phyloP scores from a whole-genome alignment of 352 stramenopile genomes.

The Globisporangium spinosum region DNA sequence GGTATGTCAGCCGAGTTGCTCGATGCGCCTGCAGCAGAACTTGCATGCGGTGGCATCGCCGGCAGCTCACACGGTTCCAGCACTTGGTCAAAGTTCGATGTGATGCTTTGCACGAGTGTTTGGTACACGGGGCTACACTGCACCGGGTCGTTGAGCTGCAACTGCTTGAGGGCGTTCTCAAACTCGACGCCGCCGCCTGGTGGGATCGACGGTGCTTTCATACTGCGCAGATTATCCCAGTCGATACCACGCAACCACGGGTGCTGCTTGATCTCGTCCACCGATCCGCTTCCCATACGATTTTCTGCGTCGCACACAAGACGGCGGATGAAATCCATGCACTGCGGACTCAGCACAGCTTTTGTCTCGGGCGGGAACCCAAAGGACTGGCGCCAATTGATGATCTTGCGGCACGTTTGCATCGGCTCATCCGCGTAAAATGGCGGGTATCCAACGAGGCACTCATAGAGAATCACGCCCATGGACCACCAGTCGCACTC shows the following conservation, averaged over 20 bases:
- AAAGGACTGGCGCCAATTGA: constrained; percentile 74
- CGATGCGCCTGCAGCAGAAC: background rate
- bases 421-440: constrained; percentile 97
- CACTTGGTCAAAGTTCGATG: constrained; percentile 96
- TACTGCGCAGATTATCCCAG: constrained; percentile 76
- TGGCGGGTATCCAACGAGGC: constrained; percentile 95
- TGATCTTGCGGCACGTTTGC: constrained; percentile 93
- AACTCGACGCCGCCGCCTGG: constrained; percentile 79
- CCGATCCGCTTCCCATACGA: constrained; percentile 88
- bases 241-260: constrained; percentile 93
- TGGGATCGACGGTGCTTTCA: constrained; percentile 85
- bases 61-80: constrained; percentile 61
- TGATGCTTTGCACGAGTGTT: constrained; percentile 84
- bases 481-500: constrained; percentile 98
- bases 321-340: constrained; percentile 86
- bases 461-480: constrained; percentile 98
- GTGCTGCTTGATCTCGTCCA: constrained; percentile 94
- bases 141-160: constrained; percentile 59
- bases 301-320: constrained; percentile 90
- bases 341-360: constrained; percentile 48
- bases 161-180: constrained; percentile 83
- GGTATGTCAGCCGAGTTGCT: constrained; percentile 4
- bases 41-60: constrained; percentile 19
- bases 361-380: constrained; percentile 53
- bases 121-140: constrained; percentile 56